Evolutionary conservation across 2,329 filamentous ascomycete genomes (phyloP).

Genomic region (Phialemoniopsis sp.): DNA sequence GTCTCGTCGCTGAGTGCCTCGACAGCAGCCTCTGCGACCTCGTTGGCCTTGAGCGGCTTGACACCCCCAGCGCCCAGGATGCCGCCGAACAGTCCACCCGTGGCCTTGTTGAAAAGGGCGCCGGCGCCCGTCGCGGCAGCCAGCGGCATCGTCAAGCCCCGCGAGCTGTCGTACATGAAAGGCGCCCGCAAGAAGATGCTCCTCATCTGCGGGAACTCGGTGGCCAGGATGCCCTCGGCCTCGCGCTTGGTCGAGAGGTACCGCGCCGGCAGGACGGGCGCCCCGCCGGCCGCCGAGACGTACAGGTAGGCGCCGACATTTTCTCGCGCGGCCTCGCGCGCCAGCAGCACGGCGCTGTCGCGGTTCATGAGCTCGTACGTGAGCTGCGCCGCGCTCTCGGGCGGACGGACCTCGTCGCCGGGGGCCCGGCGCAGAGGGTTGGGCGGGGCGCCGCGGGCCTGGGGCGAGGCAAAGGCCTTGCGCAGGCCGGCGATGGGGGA

Average conservation of each 20-base stretch:
- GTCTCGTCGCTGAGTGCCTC: conserved; percentile 75
- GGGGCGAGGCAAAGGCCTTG: conserved; percentile 59
- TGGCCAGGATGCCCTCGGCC: conserved; percentile 73
- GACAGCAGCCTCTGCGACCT: conserved; percentile 84
- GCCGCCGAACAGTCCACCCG: conserved; percentile 70
- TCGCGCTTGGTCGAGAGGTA: conserved; percentile 93
- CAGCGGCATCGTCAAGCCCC: conserved; percentile 79
- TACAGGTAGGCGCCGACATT: conserved; percentile 73
- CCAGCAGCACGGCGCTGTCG: conserved; percentile 79
- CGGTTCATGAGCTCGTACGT: conserved; percentile 98
- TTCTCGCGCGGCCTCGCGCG: conserved; percentile 66
- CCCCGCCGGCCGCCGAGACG: conserved; percentile 83
- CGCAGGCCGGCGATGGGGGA: conserved; percentile 74
- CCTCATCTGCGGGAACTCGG: conserved; percentile 70
- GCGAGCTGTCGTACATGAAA: conserved; percentile 83
- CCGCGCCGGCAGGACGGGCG: conserved; percentile 75
- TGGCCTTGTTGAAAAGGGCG: conserved; percentile 70
- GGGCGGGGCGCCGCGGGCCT: conserved; percentile 45
- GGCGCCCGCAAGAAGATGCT: conserved; percentile 79
- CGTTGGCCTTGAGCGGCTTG: conserved; percentile 83
- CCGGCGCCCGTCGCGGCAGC: conserved; percentile 74
- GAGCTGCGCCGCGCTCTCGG: conserved; percentile 58
- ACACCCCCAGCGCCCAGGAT: conserved; percentile 79
- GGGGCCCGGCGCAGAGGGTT: conserved; percentile 65
- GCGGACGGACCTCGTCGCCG: conserved; percentile 56